phyloP scores from a whole-genome alignment of 495 filamentous ascomycete species.

The Halenospora varia region DNA sequence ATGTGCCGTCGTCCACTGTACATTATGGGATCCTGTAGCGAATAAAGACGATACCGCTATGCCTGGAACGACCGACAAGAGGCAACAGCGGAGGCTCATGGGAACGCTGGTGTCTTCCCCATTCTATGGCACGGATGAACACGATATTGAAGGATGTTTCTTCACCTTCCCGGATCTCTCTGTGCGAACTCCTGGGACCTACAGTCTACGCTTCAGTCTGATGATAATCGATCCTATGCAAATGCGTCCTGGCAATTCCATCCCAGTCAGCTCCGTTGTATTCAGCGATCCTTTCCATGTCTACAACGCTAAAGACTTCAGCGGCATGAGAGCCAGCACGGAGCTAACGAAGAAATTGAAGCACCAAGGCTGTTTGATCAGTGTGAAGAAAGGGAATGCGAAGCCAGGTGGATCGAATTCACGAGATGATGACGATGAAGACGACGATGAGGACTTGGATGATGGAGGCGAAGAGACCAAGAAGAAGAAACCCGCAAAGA shows the following conservation, averaged over 20 bases:
- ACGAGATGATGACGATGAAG: constrained; percentile 41
- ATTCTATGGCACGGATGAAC: constrained; percentile 64
- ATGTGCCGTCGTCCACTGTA: constrained; percentile 82
- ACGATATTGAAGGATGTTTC: constrained; percentile 70
- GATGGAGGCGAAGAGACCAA: constrained; percentile 31
- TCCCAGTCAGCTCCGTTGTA: constrained; percentile 58
- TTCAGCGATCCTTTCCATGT: constrained; percentile 83
- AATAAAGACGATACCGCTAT: constrained; percentile 56
- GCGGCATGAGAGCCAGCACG: constrained; percentile 80
- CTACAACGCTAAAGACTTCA: constrained; percentile 95
- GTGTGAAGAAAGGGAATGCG: constrained; percentile 80
- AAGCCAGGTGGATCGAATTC: constrained; percentile 44
- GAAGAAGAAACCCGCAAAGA: not conserved
- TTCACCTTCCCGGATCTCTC: constrained; percentile 95
- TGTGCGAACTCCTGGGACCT: constrained; percentile 79
- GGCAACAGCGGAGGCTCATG: constrained; percentile 67
- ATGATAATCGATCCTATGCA: constrained; percentile 66
- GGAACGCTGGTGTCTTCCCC: constrained; percentile 73
- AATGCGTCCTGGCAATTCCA: constrained; percentile 30
- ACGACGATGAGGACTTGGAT: constrained; percentile 42
- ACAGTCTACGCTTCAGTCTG: constrained; percentile 80
- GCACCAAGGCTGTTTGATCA: constrained; percentile 71
- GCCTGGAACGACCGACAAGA: constrained; percentile 45
- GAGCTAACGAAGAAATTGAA: constrained; percentile 64
- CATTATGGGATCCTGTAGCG: constrained; percentile 60